Evolutionary conservation across 148 eudicot species (phyloP).

Genomic region (Heliosperma pusillum): DNA sequence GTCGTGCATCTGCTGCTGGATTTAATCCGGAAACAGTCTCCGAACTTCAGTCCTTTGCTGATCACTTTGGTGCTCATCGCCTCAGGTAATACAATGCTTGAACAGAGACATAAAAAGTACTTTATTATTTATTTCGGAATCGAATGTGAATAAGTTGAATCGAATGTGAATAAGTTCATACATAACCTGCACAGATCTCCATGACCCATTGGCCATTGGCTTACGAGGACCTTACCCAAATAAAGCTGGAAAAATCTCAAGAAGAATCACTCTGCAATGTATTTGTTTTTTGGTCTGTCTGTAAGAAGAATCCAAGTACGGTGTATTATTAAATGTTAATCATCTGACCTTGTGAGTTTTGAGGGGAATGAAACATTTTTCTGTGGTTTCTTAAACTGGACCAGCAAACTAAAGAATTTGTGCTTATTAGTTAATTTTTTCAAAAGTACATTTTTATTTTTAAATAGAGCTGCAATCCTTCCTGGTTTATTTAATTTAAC

Average conservation of each 20-base stretch:
- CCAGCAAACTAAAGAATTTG: slow-evolving; percentile 6
- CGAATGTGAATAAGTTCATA: not conserved
- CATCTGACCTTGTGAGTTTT: no score
- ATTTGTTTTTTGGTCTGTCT: no score
- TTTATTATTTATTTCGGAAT: not conserved
- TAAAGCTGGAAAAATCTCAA: no score
- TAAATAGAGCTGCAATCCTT: no score
- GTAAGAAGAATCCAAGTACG: no score
- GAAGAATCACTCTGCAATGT: no score
- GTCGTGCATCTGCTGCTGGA: slow-evolving; percentile 81
- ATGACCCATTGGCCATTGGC: no score
- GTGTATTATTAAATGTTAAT: no score
- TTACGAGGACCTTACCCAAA: no score
- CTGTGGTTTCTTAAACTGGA: slow-evolving; percentile 3
- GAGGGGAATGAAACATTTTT: no score
- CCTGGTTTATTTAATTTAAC: not conserved
- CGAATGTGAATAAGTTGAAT: not conserved
- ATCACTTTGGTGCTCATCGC: slow-evolving; percentile 78
- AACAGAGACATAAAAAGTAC: not conserved
- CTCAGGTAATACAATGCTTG: slow-evolving; percentile 39
- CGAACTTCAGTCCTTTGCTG: slow-evolving; percentile 82
- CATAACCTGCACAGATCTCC: no score
- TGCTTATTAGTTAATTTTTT: not conserved
- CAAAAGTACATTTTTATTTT: no score
- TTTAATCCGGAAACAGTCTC: slow-evolving; percentile 55